Evolutionary conservation across 228 moss, liverwort and hornwort species (phyloP).

Genomic region (Sphagnum magellanicum): DNA sequence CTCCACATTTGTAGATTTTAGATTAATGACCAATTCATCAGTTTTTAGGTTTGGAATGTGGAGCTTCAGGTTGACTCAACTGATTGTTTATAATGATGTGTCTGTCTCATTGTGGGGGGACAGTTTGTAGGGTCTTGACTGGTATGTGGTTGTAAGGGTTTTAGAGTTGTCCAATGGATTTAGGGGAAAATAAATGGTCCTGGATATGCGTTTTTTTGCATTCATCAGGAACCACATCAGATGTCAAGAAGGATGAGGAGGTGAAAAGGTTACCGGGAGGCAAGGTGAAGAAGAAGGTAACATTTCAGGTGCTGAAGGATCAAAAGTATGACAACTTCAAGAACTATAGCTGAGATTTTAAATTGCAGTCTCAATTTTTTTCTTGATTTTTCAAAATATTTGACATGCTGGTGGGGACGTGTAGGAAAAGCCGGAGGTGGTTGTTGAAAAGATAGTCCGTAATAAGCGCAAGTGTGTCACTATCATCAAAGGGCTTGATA

Average conservation of each 20-base stretch:
- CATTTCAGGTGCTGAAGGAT: constrained; percentile 41
- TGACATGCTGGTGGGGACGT: constrained; percentile 1
- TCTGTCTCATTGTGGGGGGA: no score
- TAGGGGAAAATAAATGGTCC: no score
- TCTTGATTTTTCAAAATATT: not conserved
- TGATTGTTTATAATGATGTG: no score
- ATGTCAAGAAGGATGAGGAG: constrained; percentile 77
- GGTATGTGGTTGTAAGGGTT: no score
- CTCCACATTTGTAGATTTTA: no score
- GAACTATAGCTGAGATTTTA: not conserved
- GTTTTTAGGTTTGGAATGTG: no score
- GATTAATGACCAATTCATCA: no score
- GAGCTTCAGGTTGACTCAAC: no score
- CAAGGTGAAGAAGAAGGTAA: constrained; percentile 99
- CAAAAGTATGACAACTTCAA: constrained; percentile 15
- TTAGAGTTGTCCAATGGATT: no score
- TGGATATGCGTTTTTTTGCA: no score
- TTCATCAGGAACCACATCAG: constrained; percentile 78
- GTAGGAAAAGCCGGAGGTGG: constrained; percentile 97
- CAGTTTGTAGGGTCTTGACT: no score
- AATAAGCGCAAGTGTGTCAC: constrained; percentile 99
- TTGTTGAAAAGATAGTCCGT: constrained; percentile 95
- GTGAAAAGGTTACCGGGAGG: constrained; percentile 97
- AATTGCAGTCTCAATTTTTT: not conserved
- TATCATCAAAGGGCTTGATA: constrained; percentile 97